A percentile compares a stretch with the other conserved stretches of the same genome.
Evolutionary conservation across 208 protist species (phyloP).

Genomic region (Leishmania amazonensis): DNA sequence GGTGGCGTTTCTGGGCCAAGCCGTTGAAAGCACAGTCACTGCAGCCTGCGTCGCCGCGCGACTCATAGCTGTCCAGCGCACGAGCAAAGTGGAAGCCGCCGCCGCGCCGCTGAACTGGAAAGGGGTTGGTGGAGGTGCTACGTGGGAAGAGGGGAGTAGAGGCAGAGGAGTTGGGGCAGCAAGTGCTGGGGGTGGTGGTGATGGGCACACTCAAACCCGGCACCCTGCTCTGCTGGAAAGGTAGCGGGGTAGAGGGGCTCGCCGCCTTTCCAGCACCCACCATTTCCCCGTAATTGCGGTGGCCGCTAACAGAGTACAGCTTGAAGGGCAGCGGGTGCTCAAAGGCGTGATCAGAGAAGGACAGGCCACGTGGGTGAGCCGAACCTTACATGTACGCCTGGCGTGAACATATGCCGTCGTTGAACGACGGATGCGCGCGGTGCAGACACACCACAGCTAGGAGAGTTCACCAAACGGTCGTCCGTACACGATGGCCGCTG

Average conservation of each 20-base stretch:
- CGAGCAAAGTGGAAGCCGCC: neutral
- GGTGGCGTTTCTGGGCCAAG: neutral
- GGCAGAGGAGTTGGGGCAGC: neutral
- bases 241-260: neutral
- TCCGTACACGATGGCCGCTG: neutral
- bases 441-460: neutral
- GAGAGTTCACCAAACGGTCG: neutral
- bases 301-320: conserved; percentile 12
- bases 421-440: neutral
- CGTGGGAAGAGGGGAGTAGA: neutral
- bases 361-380: neutral
- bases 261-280: neutral
- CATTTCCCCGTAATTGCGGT: conserved; percentile 6
- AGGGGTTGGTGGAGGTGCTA: neutral
- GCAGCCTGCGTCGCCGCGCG: neutral
- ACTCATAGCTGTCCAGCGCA: neutral
- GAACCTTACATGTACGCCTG: neutral
- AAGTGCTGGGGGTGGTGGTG: neutral
- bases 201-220: neutral
- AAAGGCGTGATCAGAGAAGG: neutral
- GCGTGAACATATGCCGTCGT: neutral
- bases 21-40: neutral
- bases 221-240: neutral
- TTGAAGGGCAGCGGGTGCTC: neutral
- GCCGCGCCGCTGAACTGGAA: conserved; percentile 6